These are phyloP conservation scores for Agrocybe chaxingu DNA, from an alignment of 768 basidiomycete species.

Conservation along the genomic window DNA sequence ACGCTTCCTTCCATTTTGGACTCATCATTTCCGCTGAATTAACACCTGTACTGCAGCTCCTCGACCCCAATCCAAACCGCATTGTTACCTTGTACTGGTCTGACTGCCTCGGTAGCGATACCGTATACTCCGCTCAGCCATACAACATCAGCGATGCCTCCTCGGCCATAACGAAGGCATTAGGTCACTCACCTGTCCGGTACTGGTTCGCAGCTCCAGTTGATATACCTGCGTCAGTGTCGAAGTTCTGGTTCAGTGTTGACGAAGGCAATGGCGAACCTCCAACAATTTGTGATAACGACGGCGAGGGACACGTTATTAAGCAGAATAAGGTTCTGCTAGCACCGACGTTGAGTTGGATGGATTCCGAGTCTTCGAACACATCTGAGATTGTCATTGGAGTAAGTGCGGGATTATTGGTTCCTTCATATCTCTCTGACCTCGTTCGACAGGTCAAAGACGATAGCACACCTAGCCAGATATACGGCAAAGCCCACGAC, in stretches of 20 bases:
- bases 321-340: not conserved
- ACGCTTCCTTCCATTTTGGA: too few species aligned
- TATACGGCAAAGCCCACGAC: too few species aligned
- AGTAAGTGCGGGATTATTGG: not conserved
- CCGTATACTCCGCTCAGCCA: not conserved
- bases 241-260: constrained; percentile 2
- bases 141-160: not conserved
- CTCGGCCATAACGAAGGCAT: not conserved
- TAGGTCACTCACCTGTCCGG: not conserved
- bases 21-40: too few species aligned
- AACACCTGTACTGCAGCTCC: not conserved
- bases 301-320: not conserved
- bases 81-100: constrained; percentile 1
- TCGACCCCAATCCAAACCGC: not conserved
- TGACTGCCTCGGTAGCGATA: not conserved
- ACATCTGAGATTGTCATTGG: not conserved
- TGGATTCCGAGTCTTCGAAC: not conserved
- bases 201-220: constrained; percentile 1
- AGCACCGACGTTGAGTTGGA: not conserved
- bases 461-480: too few species aligned
- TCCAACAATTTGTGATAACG: not conserved
- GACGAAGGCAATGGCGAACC: not conserved
- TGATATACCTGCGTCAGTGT: not conserved
- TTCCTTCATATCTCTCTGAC: not conserved
- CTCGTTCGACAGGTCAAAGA: too few species aligned